Base-by-base conservation (phyloP, 2,329 filamentous ascomycete species). In the Trichoderma sp. region DNA sequence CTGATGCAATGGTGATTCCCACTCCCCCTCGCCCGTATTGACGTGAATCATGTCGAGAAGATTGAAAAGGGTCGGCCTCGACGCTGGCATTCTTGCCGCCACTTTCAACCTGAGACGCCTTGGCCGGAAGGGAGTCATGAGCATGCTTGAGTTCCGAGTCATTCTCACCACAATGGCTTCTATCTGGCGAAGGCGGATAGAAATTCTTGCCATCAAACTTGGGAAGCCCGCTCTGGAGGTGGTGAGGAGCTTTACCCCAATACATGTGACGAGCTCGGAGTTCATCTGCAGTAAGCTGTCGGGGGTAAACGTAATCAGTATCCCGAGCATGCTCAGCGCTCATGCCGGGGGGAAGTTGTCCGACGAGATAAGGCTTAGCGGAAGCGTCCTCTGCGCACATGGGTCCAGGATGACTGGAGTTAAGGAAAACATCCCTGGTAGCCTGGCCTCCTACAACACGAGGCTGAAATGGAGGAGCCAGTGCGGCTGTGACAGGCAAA, bases 171-270 rank as follows among this genome's bases (percentile, higher is more conserved):
- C 71, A 70, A 34, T 69, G 70, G 37, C 76, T 72, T 73, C 84
- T 86, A 70, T 76, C 74, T 1, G 86, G 85, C 0, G 87, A 88
- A 3, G 85, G 78, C 34, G 84, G 85, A 70, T 89, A 89, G 71
- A 89, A 89, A 73, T 89, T 83, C 74, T 87, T 88, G 27, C 88
- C 87, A 71, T 90, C 87, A 71, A 87, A 90, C 74, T 87, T 89
- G 37, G 87, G 87, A 48, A 89, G 78, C 2, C 86, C 85, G 37
- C 79, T 81, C 58, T 84, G 80, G 13, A 81, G 80, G 70, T 83
- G 81, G 34, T 78, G 80, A 50, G 86, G 82, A 17, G 84, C 83
- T 52, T 85, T 84, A 10, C 85, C 86, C 86, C 87, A 90, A 74
- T 88, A 89, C 70, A 88, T 77, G 70, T 84, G 82, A 53, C 87